These are phyloP conservation scores for Trichoderma pleuroti DNA, from an alignment of 2,329 filamentous ascomycete species.

Conservation along the genomic window DNA sequence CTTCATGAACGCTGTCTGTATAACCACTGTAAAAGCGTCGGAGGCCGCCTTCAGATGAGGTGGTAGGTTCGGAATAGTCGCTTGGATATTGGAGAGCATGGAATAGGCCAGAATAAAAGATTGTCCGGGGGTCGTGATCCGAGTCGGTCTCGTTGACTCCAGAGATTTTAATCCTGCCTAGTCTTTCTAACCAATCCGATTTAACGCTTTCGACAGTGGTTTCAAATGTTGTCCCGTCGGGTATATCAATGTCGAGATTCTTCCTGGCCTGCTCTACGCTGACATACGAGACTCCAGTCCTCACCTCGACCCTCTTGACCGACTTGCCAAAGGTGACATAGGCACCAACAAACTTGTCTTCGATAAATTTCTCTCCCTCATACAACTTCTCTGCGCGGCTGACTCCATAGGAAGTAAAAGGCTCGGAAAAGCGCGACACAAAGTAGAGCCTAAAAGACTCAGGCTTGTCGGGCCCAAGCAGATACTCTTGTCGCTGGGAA, in stretches of 20 bases:
- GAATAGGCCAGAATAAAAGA: conserved; percentile 46
- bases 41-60: conserved; percentile 18
- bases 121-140: conserved; percentile 41
- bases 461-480: conserved; percentile 41
- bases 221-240: conserved; percentile 36
- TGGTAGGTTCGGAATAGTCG: conserved; percentile 44
- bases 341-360: conserved; percentile 38
- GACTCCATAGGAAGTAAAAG: conserved; percentile 38
- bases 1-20: conserved; percentile 41
- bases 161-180: conserved; percentile 41
- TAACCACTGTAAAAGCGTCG: conserved; percentile 45
- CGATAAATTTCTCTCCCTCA: conserved; percentile 23
- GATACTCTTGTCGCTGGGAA: conserved; percentile 45
- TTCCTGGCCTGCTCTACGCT: conserved; percentile 44
- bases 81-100: conserved; percentile 46
- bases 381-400: conserved; percentile 30
- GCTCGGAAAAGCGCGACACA: conserved; percentile 44
- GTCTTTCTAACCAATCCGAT: conserved; percentile 43
- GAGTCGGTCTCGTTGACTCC: conserved; percentile 40
- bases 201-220: conserved; percentile 40
- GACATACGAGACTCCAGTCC: conserved; percentile 45
- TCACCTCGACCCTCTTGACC: conserved; percentile 38
- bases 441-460: conserved; percentile 43
- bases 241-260: conserved; percentile 43
- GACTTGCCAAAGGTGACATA: conserved; percentile 38